Percentiles rank a stretch among this genome's conserved stretches.
Evolutionary conservation across 768 basidiomycete genomes (phyloP).

Genomic region (Chlorophyllum brunneum): DNA sequence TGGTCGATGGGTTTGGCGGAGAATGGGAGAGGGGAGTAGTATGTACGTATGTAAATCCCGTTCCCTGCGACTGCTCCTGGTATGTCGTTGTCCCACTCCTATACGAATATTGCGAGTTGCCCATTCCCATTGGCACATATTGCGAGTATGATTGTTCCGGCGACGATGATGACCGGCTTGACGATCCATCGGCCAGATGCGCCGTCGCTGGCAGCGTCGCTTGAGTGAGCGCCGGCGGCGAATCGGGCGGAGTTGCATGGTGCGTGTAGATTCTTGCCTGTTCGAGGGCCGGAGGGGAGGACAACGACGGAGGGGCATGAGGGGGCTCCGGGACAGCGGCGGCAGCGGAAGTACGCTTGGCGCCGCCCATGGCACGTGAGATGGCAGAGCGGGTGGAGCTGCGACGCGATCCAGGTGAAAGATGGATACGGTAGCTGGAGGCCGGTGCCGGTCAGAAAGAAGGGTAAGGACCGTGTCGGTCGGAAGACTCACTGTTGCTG

Average conservation of each 20-base stretch:
- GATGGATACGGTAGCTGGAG: slow-evolving; percentile 72
- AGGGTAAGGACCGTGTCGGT: too few relatives aligned
- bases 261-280: slow-evolving; percentile 34
- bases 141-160: slow-evolving; percentile 39
- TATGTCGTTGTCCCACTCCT: slow-evolving; percentile 39
- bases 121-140: slow-evolving; percentile 13
- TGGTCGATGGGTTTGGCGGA: slow-evolving; percentile 18
- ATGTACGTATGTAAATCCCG: slow-evolving; percentile 34
- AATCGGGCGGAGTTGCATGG: slow-evolving; percentile 46
- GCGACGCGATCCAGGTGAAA: slow-evolving; percentile 75
- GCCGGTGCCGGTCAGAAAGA: neutral
- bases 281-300: slow-evolving; percentile 43
- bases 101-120: slow-evolving; percentile 30
- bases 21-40: slow-evolving; percentile 29
- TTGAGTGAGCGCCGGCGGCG: slow-evolving; percentile 50
- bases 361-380: slow-evolving; percentile 34
- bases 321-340: slow-evolving; percentile 1
- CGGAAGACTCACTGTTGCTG: slow-evolving; percentile 49
- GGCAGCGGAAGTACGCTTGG: slow-evolving; percentile 20
- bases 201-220: slow-evolving; percentile 44
- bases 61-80: slow-evolving; percentile 37
- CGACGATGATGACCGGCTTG: slow-evolving; percentile 42
- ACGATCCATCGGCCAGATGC: slow-evolving; percentile 28
- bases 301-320: slow-evolving; percentile 26
- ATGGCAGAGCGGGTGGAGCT: slow-evolving; percentile 62